A percentile compares a stretch with the other conserved stretches of the same genome.
Evolutionary conservation across 1,284 basidiomycete genomes (phyloP).

Genomic region (Calocybe gambosa): DNA sequence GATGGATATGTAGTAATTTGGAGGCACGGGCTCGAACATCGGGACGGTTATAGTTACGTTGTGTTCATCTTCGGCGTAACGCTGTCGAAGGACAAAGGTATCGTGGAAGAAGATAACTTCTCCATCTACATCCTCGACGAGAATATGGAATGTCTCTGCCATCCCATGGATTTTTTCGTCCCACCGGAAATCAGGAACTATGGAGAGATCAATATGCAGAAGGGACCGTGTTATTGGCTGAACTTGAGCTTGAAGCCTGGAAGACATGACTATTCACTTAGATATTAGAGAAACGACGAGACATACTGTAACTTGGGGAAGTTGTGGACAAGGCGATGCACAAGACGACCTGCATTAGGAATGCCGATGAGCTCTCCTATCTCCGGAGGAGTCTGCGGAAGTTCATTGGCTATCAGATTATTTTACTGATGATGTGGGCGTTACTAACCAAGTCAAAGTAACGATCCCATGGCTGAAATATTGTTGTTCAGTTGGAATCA

Average conservation of each 20-base stretch:
- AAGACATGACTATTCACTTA: slow-evolving; percentile 10
- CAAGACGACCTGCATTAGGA: slow-evolving; percentile 85
- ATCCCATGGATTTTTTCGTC: slow-evolving; percentile 90
- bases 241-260: slow-evolving; percentile 84
- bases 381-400: slow-evolving; percentile 60
- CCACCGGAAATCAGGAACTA: slow-evolving; percentile 96
- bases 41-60: slow-evolving; percentile 92
- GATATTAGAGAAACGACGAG: neutral
- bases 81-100: slow-evolving; percentile 84
- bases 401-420: neutral
- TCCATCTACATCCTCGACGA: slow-evolving; percentile 97
- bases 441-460: slow-evolving; percentile 80
- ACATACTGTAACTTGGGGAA: slow-evolving; percentile 92
- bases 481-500: slow-evolving; percentile 2
- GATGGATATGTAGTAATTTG: slow-evolving; percentile 96
- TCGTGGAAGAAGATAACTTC: slow-evolving; percentile 95
- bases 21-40: slow-evolving; percentile 95
- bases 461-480: slow-evolving; percentile 83
- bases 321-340: slow-evolving; percentile 92
- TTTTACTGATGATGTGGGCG: neutral
- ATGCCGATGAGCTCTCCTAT: slow-evolving; percentile 94
- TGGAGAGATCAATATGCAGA: slow-evolving; percentile 83
- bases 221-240: slow-evolving; percentile 90
- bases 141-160: slow-evolving; percentile 86
- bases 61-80: slow-evolving; percentile 91